phyloP scores from a whole-genome alignment of 768 basidiomycete genomes.

The Boletus rubroflammeus region DNA sequence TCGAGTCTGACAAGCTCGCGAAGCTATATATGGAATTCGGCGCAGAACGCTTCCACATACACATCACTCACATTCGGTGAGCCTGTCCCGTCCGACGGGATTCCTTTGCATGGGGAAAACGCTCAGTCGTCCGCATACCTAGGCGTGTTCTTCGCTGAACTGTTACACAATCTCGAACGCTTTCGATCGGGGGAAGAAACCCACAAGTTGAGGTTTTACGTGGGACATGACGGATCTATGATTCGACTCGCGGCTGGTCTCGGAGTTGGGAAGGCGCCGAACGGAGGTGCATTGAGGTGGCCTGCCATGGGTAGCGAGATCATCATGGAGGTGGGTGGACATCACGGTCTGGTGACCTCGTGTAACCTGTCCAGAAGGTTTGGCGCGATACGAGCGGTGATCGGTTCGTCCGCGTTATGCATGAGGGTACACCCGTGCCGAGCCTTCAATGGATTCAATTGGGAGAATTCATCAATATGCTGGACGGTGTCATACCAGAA shows the following conservation, averaged over 20 bases:
- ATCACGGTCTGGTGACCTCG: background rate
- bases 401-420: constrained; percentile 41
- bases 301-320: constrained; percentile 47
- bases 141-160: constrained; percentile 47
- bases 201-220: constrained; percentile 39
- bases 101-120: background rate
- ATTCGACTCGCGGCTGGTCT: constrained; percentile 38
- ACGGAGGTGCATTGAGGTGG: constrained; percentile 37
- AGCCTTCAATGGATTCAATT: constrained; percentile 37
- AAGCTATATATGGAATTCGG: constrained; percentile 50
- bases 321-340: constrained; percentile 40
- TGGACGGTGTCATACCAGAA: constrained; percentile 35
- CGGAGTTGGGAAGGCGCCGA: constrained; percentile 34
- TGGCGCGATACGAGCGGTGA: constrained; percentile 30
- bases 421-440: constrained; percentile 41
- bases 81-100: background rate
- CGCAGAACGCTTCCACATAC: constrained; percentile 41
- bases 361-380: constrained; percentile 30
- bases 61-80: constrained; percentile 44
- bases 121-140: background rate
- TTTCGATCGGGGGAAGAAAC: constrained; percentile 33
- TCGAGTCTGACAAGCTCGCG: background rate
- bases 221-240: constrained; percentile 50
- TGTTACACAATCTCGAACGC: constrained; percentile 38
- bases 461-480: constrained; percentile 31